Conservation (phyloP, 345 rosid species). For the Mercurialis annua region DNA sequence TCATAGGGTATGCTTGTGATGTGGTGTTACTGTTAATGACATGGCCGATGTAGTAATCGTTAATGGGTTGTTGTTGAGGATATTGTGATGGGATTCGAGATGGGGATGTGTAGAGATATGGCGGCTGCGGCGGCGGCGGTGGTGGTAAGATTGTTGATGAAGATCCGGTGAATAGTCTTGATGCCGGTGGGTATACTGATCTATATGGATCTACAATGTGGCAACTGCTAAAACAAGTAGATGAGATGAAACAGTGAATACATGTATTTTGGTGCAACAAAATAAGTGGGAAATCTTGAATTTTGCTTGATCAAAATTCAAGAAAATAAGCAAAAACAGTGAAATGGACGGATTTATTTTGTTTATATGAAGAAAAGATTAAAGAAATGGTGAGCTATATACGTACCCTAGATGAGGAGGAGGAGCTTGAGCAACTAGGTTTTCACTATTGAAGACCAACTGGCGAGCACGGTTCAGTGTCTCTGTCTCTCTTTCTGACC, state of each 20-base stretch:
- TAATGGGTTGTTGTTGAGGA: conserved; percentile 26
- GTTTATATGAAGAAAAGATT: not conserved
- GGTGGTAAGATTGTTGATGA: conserved; percentile 32
- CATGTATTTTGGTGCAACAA: too few relatives aligned
- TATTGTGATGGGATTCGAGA: conserved; percentile 40
- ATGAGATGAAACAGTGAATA: not conserved
- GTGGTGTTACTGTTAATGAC: conserved; percentile 38
- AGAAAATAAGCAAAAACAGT: not conserved
- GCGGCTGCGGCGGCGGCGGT: conserved; percentile 30
- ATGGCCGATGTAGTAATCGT: conserved; percentile 62
- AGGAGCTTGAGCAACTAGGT: conserved; percentile 45
- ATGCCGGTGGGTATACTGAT: conserved; percentile 54
- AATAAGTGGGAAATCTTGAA: too few relatives aligned
- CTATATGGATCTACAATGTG: conserved; percentile 57
- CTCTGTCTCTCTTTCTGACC: conserved; percentile 95
- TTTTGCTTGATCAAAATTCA: too few relatives aligned
- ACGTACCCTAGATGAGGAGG: conserved; percentile 44
- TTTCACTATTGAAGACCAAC: conserved; percentile 79
- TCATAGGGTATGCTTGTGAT: conserved; percentile 33
- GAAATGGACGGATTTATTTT: not conserved
- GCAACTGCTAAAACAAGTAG: conserved; percentile 39
- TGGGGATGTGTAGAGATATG: conserved; percentile 49
- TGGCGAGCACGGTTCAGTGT: conserved; percentile 97
- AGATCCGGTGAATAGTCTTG: conserved; percentile 50
- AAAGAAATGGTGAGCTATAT: not conserved